Evolutionary conservation across 257 asterid species (phyloP), one percentile per base, ranked within the genome.

Genomic region (Nicotiana attenuata): DNA sequence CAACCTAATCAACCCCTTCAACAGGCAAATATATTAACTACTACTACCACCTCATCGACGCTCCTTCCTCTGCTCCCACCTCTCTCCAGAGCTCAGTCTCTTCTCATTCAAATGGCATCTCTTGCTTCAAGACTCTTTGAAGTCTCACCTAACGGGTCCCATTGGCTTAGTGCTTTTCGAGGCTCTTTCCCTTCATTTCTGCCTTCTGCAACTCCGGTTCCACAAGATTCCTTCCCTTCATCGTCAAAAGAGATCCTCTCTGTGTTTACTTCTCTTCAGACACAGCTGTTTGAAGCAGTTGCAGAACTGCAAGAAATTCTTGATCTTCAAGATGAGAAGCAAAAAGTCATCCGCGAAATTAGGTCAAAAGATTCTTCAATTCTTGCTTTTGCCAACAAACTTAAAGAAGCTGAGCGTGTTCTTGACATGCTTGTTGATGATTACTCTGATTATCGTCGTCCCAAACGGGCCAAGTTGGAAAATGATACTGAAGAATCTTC

Each of bases 51-150:
- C 31, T 92, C 99, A 50, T 88, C 95, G 20, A 80, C 91, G 0
- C 97, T 96, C 80, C 98, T 96, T 33, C 96, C 99, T 76, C 97
- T 94, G 65, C 91, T 96, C 60, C 97, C 97, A 0, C 99, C 98
- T 53, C 92, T 96, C 78, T 93, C 97, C 5, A 85, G 99, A 86
- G 99, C 97, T 65, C 97, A 91, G 47, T 86, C 97, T 59, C 93
- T 94, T 83, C 93, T 96, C 77, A 83, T 88, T 63, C 97, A 93
- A 86, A 96, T 96, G 97, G 94, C 98, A 4, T 89, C 95, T 81
- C 94, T 94, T 19, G 88, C 95, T 82, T 88, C 98, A 1, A 92
- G 86, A 85, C 92, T 94, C 76, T 96, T 94, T 47, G 97, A 96
- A 65, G 97, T 93, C 77, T 93, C 97, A 1, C 96, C 97, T 76